phyloP scores from a whole-genome alignment of 2,329 filamentous ascomycete species.

The Microcyclosporella mali region DNA sequence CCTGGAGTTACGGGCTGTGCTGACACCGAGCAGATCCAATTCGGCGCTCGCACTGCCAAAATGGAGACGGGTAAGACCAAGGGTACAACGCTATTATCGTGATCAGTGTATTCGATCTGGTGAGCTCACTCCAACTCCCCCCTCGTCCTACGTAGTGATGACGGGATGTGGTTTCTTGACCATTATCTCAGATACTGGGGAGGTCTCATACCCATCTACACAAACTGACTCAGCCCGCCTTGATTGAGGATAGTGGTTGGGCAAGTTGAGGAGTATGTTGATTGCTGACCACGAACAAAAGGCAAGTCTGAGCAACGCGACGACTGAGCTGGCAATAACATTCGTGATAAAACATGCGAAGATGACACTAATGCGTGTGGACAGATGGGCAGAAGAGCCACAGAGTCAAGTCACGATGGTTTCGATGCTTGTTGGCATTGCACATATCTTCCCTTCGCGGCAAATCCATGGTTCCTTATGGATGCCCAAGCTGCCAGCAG shows the following conservation, averaged over 20 bases:
- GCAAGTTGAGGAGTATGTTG: slow-evolving; percentile 9
- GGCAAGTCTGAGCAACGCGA: slow-evolving; percentile 27
- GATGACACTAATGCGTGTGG: background rate
- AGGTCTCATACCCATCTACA: slow-evolving; percentile 13
- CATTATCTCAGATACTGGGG: slow-evolving; percentile 29
- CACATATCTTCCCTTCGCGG: background rate
- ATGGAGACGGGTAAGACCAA: slow-evolving; percentile 46
- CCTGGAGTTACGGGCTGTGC: background rate
- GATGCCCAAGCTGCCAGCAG: background rate
- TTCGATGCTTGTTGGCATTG: background rate
- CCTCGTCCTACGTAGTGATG: slow-evolving; percentile 15
- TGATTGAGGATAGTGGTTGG: slow-evolving; percentile 18
- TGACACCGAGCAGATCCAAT: slow-evolving; percentile 35
- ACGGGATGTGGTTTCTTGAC: slow-evolving; percentile 18
- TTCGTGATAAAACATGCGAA: background rate
- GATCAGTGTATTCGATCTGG: slow-evolving; percentile 9
- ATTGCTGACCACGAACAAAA: slow-evolving; percentile 25
- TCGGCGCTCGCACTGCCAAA: slow-evolving; percentile 40
- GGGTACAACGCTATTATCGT: slow-evolving; percentile 40
- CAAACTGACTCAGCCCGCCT: slow-evolving; percentile 22
- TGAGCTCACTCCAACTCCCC: background rate
- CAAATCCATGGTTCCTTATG: background rate
- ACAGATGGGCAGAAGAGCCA: background rate
- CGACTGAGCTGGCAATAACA: background rate
- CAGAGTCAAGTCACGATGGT: background rate